Evolutionary conservation across 441 rosid genomes (phyloP).

Genomic region (Gossypium schwendimanii): DNA sequence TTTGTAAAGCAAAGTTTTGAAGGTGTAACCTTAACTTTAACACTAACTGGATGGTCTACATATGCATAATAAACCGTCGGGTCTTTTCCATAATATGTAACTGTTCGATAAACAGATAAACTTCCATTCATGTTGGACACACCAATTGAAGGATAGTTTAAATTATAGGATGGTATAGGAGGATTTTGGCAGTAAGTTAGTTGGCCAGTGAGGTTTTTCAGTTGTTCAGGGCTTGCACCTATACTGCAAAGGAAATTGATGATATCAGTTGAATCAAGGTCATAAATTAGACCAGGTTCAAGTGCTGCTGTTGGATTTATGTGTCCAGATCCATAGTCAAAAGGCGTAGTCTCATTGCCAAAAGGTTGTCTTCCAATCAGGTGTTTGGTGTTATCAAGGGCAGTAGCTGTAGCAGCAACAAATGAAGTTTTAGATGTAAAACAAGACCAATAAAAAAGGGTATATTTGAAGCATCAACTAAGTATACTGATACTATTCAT

Average conservation of each 20-base stretch:
- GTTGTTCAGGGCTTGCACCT: constrained; percentile 36
- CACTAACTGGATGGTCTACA: constrained; percentile 28
- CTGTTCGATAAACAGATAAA: constrained; percentile 30
- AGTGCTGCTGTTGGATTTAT: constrained; percentile 34
- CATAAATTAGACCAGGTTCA: constrained; percentile 42
- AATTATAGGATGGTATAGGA: constrained; percentile 22
- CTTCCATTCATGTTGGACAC: constrained; percentile 38
- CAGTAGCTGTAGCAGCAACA: constrained; percentile 26
- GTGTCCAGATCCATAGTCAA: constrained; percentile 54
- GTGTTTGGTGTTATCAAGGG: constrained; percentile 25
- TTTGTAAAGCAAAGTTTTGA: constrained; percentile 28
- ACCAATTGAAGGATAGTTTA: constrained; percentile 45
- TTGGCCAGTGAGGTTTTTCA: constrained; percentile 40
- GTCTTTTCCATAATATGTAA: constrained; percentile 36
- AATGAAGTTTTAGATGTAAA: neutral
- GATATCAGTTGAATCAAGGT: constrained; percentile 27
- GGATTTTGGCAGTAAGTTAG: constrained; percentile 27
- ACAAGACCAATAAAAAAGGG: neutral
- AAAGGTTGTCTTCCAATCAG: constrained; percentile 32
- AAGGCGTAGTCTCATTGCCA: constrained; percentile 32
- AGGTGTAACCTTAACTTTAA: constrained; percentile 32
- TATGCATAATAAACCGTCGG: constrained; percentile 24
- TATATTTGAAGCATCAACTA: neutral
- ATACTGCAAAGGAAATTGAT: constrained; percentile 42
- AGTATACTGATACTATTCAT: neutral